These are phyloP conservation scores for Acidomyces sp. DNA, from an alignment of 495 filamentous ascomycete species.

Conservation along the genomic window DNA sequence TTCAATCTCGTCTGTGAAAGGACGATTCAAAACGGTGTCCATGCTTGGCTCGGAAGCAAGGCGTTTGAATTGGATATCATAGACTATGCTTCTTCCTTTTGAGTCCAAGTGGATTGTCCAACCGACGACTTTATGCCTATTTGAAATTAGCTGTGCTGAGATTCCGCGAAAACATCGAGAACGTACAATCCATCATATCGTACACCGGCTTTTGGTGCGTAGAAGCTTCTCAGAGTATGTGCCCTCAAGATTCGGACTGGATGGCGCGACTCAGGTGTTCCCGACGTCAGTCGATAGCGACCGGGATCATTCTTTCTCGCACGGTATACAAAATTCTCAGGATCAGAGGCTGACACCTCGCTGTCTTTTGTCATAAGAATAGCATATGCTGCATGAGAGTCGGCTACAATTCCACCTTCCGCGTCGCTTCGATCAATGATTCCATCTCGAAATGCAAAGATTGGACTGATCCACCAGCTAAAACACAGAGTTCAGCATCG, in stretches of 20 bases:
- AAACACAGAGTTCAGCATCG: no score
- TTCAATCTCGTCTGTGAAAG: slow-evolving; percentile 25
- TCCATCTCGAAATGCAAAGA: slow-evolving; percentile 28
- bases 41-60: slow-evolving; percentile 20
- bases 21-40: slow-evolving; percentile 22
- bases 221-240: slow-evolving; percentile 25
- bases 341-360: slow-evolving; percentile 18
- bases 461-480: slow-evolving; percentile 31
- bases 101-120: slow-evolving; percentile 18
- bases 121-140: slow-evolving; percentile 18
- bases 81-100: slow-evolving; percentile 18
- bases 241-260: slow-evolving; percentile 26
- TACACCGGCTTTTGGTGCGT: slow-evolving; percentile 27
- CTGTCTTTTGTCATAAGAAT: slow-evolving; percentile 24
- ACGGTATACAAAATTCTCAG: slow-evolving; percentile 23
- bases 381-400: slow-evolving; percentile 27
- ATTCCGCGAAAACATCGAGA: neutral
- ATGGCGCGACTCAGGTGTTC: slow-evolving; percentile 17
- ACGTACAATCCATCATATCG: slow-evolving; percentile 32
- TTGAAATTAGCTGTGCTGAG: neutral
- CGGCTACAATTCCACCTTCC: slow-evolving; percentile 24
- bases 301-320: slow-evolving; percentile 21
- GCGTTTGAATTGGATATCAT: slow-evolving; percentile 24
- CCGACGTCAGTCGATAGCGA: slow-evolving; percentile 24
- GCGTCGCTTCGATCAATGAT: slow-evolving; percentile 24